These are phyloP conservation scores for Dothideomycetes sp. DNA, from an alignment of 2,329 filamentous ascomycete genomes.

Conservation along the genomic window DNA sequence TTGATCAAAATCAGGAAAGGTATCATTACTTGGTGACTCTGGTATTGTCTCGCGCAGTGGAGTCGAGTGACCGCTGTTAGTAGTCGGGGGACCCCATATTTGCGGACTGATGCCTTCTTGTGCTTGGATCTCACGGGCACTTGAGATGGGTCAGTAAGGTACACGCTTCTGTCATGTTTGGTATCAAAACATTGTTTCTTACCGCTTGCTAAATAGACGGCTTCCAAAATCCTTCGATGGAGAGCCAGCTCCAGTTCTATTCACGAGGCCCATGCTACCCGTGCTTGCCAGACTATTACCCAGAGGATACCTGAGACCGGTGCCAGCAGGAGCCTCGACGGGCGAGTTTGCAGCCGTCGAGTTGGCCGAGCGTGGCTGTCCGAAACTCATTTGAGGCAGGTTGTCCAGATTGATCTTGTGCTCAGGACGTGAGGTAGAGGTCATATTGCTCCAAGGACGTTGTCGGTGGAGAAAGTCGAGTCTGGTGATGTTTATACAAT, in stretches of 20 bases:
- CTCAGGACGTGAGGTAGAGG: conserved; percentile 68
- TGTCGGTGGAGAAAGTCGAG: no score
- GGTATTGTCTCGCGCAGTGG: conserved; percentile 94
- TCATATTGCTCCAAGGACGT: conserved; percentile 47
- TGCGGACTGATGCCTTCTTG: conserved; percentile 74
- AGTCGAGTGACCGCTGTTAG: conserved; percentile 91
- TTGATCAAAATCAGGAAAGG: conserved; percentile 80
- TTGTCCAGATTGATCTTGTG: conserved; percentile 75
- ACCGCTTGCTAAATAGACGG: conserved; percentile 89
- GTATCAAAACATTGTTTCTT: conserved; percentile 26
- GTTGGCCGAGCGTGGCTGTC: conserved; percentile 63
- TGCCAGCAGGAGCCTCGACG: conserved; percentile 57
- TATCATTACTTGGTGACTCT: conserved; percentile 84
- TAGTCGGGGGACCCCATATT: conserved; percentile 86
- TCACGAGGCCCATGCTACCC: conserved; percentile 40
- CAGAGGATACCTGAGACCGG: conserved; percentile 60
- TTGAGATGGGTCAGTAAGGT: conserved; percentile 25
- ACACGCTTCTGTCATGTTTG: no score
- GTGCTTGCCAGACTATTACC: conserved; percentile 48
- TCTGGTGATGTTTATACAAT: no score
- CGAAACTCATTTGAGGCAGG: conserved; percentile 55
- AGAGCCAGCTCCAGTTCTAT: conserved; percentile 81
- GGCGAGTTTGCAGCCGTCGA: conserved; percentile 73
- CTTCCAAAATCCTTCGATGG: conserved; percentile 84
- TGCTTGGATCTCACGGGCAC: conserved; percentile 91